Conservation (phyloP, 176 grass and related monocot genomes). For the Bolboschoenus planiculmis region DNA sequence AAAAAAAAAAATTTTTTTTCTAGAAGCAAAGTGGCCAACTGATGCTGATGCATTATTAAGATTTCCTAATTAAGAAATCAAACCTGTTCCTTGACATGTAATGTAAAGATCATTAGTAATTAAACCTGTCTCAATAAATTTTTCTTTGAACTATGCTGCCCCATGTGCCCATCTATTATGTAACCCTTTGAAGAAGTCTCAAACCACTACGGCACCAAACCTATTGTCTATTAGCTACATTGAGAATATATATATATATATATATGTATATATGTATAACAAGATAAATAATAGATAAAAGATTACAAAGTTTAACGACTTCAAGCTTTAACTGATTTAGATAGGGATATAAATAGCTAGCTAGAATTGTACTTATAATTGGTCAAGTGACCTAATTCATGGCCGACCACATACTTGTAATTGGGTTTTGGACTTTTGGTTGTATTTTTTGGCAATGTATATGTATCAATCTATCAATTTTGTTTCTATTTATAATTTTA, state of each 20-base stretch:
- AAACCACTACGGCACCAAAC: conserved; percentile 25
- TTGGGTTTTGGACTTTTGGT: neutral
- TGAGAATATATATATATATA: neutral
- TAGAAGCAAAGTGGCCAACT: no score
- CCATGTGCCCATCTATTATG: conserved; percentile 20
- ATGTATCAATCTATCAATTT: neutral
- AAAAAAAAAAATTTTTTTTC: no score
- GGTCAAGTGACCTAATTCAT: neutral
- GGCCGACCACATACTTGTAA: neutral
- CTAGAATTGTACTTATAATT: neutral
- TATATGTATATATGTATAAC: neutral
- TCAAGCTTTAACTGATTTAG: neutral
- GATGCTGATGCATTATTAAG: no score
- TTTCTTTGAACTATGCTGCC: neutral
- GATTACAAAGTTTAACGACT: neutral
- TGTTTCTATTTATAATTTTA: neutral
- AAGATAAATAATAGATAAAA: no score
- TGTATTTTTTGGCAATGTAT: neutral
- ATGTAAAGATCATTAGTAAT: neutral
- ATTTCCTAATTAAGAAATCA: neutral
- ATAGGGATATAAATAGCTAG: neutral
- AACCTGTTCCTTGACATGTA: neutral
- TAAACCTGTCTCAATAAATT: neutral
- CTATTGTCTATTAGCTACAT: neutral
- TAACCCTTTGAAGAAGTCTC: neutral